A percentile compares a stretch with the other conserved stretches of the same genome.
phyloP scores from a whole-genome alignment of 768 basidiomycete genomes.

The Hebeloma cylindrosporum region DNA sequence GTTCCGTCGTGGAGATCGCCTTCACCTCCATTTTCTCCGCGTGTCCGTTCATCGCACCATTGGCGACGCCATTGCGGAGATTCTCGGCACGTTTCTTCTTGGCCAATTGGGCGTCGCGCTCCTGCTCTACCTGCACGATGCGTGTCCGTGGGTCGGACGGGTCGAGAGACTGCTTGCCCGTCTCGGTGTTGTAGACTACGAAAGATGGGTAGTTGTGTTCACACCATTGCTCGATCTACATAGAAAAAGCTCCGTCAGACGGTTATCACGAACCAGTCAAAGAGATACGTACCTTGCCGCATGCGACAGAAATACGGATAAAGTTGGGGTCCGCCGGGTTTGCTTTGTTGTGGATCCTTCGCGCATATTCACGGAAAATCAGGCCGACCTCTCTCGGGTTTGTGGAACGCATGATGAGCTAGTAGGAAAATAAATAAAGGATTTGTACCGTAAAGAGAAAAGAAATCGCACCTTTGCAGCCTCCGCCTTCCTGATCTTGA shows the following conservation, averaged over 20 bases:
- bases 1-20: slow-evolving; percentile 21
- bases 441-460: not conserved
- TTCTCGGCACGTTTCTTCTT: slow-evolving; percentile 31
- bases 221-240: slow-evolving; percentile 88
- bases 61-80: slow-evolving; percentile 10
- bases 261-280: not conserved
- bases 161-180: slow-evolving; percentile 37
- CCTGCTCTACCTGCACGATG: slow-evolving; percentile 46
- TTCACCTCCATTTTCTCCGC: not conserved
- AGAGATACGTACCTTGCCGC: slow-evolving; percentile 63
- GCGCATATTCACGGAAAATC: slow-evolving; percentile 81
- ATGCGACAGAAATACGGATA: slow-evolving; percentile 77
- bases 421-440: not conserved
- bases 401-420: slow-evolving; percentile 92
- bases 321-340: slow-evolving; percentile 83
- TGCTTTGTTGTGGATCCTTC: slow-evolving; percentile 81
- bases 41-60: not conserved
- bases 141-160: slow-evolving; percentile 55
- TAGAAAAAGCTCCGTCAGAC: slow-evolving; percentile 1
- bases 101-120: slow-evolving; percentile 37
- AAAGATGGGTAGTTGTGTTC: slow-evolving; percentile 95
- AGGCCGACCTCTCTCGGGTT: slow-evolving; percentile 90
- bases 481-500: slow-evolving; percentile 93
- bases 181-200: slow-evolving; percentile 43
- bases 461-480: slow-evolving; percentile 68